Evolutionary conservation across 306 rosid species (phyloP).

Genomic region (Lablab purpureus): DNA sequence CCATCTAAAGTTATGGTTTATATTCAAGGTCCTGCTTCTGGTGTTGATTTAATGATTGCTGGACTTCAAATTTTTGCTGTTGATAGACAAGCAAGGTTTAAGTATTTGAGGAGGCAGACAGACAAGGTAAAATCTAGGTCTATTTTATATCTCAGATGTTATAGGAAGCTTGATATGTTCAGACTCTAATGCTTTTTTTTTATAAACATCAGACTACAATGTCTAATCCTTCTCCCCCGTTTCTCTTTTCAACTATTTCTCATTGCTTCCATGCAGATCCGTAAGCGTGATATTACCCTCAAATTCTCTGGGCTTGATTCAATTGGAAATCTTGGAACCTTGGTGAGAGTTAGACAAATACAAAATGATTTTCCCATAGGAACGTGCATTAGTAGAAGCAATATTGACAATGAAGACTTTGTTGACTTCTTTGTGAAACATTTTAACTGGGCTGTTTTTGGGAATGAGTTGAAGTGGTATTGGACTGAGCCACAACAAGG

Average conservation of each 20-base stretch:
- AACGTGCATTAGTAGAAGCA: constrained; percentile 77
- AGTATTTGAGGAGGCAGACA: constrained; percentile 67
- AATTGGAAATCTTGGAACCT: constrained; percentile 46
- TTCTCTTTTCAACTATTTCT: constrained; percentile 32
- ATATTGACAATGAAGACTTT: constrained; percentile 93
- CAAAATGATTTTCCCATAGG: constrained; percentile 86
- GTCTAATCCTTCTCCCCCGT: not conserved
- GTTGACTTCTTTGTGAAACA: constrained; percentile 72
- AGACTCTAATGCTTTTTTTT: too few relatives aligned
- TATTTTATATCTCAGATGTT: not conserved
- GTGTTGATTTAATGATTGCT: constrained; percentile 84
- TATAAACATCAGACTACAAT: too few relatives aligned
- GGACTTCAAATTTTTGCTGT: constrained; percentile 96
- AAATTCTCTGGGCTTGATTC: constrained; percentile 74
- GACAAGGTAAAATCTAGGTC: constrained; percentile 66
- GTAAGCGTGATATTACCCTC: constrained; percentile 78
- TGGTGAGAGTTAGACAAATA: constrained; percentile 70
- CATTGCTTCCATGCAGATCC: constrained; percentile 63
- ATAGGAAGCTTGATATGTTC: too few relatives aligned
- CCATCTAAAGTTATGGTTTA: constrained; percentile 84
- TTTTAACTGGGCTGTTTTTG: constrained; percentile 97
- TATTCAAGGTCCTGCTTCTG: constrained; percentile 88
- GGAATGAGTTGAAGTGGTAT: constrained; percentile 94
- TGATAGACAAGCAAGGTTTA: constrained; percentile 78
- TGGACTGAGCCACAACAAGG: constrained; percentile 93